These are phyloP conservation scores for Fusarium abutilonis DNA, from an alignment of 2,329 filamentous ascomycete genomes.

Conservation along the genomic window DNA sequence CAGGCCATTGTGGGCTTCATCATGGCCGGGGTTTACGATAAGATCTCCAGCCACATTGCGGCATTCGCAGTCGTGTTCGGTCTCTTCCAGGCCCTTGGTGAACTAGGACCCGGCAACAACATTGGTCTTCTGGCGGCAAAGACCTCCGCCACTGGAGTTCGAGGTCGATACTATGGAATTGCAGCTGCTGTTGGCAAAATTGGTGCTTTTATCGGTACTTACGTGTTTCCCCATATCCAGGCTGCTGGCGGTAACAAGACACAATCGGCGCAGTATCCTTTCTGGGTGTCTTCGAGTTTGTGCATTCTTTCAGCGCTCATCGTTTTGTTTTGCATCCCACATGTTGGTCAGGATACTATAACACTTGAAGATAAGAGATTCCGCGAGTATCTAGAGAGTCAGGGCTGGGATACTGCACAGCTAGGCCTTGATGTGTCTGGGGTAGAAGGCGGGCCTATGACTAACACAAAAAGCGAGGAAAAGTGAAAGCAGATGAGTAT, in stretches of 20 bases:
- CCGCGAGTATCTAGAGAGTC: constrained; percentile 73
- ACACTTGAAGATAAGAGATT: constrained; percentile 79
- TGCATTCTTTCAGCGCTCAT: constrained; percentile 76
- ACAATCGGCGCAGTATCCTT: constrained; percentile 81
- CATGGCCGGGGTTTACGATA: constrained; percentile 82
- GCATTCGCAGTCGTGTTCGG: constrained; percentile 53
- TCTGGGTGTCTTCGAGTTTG: constrained; percentile 82
- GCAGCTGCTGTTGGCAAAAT: constrained; percentile 80
- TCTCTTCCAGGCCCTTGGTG: constrained; percentile 52
- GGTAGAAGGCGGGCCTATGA: constrained; percentile 28
- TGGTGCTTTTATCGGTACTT: constrained; percentile 86
- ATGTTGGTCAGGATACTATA: constrained; percentile 88
- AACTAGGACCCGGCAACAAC: constrained; percentile 86
- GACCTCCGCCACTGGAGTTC: constrained; percentile 86
- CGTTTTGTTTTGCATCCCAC: constrained; percentile 72
- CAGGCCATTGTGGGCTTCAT: constrained; percentile 87
- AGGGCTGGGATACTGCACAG: constrained; percentile 78
- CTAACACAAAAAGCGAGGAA: constrained; percentile 18
- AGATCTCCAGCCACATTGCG: constrained; percentile 66
- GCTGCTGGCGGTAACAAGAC: constrained; percentile 65
- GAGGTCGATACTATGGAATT: constrained; percentile 77
- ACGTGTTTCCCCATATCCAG: constrained; percentile 79
- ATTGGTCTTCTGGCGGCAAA: constrained; percentile 89
- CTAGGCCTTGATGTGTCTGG: constrained; percentile 55
- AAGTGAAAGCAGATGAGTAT: constrained; percentile 2